phyloP scores from a whole-genome alignment of 495 filamentous ascomycete genomes.

The Lasiosphaeris hirsuta region DNA sequence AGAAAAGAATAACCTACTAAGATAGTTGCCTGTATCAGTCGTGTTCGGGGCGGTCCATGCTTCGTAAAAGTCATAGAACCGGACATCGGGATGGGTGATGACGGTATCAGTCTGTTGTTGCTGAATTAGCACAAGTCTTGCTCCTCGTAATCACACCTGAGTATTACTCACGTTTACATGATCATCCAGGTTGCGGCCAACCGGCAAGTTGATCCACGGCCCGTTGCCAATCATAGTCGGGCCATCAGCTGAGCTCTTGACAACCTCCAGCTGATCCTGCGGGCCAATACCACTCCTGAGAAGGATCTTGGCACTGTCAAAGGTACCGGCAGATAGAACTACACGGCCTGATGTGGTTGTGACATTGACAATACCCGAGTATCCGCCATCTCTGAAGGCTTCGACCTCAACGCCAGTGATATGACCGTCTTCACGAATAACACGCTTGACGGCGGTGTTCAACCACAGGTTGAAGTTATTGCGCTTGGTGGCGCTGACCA shows the following conservation, averaged over 20 bases:
- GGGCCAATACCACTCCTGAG: slow-evolving; percentile 60
- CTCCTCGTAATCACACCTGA: background rate
- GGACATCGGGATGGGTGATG: slow-evolving; percentile 57
- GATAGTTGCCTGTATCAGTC: slow-evolving; percentile 34
- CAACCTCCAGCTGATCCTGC: slow-evolving; percentile 55
- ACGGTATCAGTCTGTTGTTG: slow-evolving; percentile 55
- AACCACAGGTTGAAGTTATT: slow-evolving; percentile 66
- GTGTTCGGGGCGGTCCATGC: slow-evolving; percentile 49
- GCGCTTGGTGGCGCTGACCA: slow-evolving; percentile 57
- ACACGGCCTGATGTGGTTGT: slow-evolving; percentile 61
- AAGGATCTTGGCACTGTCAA: slow-evolving; percentile 71
- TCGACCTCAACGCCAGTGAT: slow-evolving; percentile 67
- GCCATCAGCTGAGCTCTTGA: slow-evolving; percentile 51
- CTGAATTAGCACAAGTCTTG: too few relatives aligned
- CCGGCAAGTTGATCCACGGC: slow-evolving; percentile 71
- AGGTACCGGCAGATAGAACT: slow-evolving; percentile 65
- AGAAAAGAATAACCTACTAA: slow-evolving; percentile 21
- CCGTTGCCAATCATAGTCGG: slow-evolving; percentile 47
- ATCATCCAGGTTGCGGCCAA: slow-evolving; percentile 71
- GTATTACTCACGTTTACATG: slow-evolving; percentile 55
- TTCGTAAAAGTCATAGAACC: slow-evolving; percentile 62
- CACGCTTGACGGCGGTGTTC: slow-evolving; percentile 61
- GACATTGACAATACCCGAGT: slow-evolving; percentile 56
- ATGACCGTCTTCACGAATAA: slow-evolving; percentile 58
- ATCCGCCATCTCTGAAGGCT: slow-evolving; percentile 51